These are phyloP conservation scores for Termitomyces sp. DNA, from an alignment of 768 basidiomycete genomes.

Conservation along the genomic window DNA sequence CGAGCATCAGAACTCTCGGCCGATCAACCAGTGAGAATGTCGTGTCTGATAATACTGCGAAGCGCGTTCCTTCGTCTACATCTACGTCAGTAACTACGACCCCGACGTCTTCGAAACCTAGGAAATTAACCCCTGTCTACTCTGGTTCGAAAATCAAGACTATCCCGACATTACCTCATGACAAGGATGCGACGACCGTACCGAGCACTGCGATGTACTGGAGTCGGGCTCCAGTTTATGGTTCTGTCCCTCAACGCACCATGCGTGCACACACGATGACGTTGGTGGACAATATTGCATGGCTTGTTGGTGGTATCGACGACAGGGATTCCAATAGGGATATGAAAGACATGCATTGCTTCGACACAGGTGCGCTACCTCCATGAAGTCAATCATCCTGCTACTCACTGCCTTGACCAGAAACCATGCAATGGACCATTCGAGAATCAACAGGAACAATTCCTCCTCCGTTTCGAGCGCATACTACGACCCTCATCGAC, in stretches of 20 bases:
- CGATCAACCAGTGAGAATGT: conserved; percentile 16
- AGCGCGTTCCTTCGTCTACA: conserved; percentile 19
- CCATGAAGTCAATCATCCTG: background rate
- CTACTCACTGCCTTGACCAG: conserved; percentile 30
- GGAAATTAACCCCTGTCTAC: conserved; percentile 11
- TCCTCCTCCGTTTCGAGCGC: conserved; percentile 83
- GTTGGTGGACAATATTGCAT: conserved; percentile 76
- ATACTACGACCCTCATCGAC: conserved; percentile 83
- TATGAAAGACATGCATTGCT: conserved; percentile 76
- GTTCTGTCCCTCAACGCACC: conserved; percentile 57
- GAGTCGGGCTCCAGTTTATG: conserved; percentile 81
- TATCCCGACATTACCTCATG: conserved; percentile 60
- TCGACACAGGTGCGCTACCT: conserved; percentile 66
- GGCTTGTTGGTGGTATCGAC: conserved; percentile 90
- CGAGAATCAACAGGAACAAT: conserved; percentile 74
- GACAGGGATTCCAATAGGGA: conserved; percentile 73
- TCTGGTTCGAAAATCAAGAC: conserved; percentile 37
- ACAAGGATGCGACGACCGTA: conserved; percentile 52
- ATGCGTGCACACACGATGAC: conserved; percentile 86
- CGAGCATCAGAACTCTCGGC: conserved; percentile 35
- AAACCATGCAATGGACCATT: conserved; percentile 88
- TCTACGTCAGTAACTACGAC: conserved; percentile 8
- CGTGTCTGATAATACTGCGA: conserved; percentile 10
- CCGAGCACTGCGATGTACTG: conserved; percentile 83
- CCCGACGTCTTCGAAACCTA: conserved; percentile 21